A percentile compares a stretch with the other conserved stretches of the same genome.
These are phyloP conservation scores for Hylodesmum podocarpum DNA, from an alignment of 306 rosid genomes.

Conservation along the genomic window DNA sequence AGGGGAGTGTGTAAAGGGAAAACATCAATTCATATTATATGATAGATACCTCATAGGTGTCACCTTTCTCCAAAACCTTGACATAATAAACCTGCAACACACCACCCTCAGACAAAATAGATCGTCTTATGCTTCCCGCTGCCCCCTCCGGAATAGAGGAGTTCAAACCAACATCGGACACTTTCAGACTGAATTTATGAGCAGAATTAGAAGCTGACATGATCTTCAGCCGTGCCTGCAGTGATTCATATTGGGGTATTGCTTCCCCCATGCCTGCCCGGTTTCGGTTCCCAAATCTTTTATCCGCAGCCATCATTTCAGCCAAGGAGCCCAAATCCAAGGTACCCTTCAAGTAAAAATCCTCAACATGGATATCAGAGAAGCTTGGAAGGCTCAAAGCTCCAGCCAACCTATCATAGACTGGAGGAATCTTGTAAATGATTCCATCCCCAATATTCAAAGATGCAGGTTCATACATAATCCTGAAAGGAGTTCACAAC, in stretches of 20 bases:
- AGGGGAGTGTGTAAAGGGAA: slow-evolving; percentile 5
- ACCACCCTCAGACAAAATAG: slow-evolving; percentile 95
- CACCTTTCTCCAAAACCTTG: slow-evolving; percentile 99
- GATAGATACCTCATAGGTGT: slow-evolving; percentile 84
- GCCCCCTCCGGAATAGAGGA: slow-evolving; percentile 98
- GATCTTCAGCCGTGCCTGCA: slow-evolving; percentile 78
- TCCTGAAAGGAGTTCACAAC: slow-evolving; percentile 51
- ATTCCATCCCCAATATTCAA: slow-evolving; percentile 89
- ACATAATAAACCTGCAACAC: slow-evolving; percentile 88
- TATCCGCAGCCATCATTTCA: slow-evolving; percentile 83
- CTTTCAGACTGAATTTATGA: slow-evolving; percentile 71
- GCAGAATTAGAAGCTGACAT: slow-evolving; percentile 59
- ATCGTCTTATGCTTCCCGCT: slow-evolving; percentile 89
- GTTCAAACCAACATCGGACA: slow-evolving; percentile 67
- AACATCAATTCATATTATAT: background rate
- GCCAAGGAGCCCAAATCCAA: slow-evolving; percentile 97
- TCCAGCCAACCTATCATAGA: slow-evolving; percentile 78
- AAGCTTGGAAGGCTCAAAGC: slow-evolving; percentile 77
- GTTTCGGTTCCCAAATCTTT: slow-evolving; percentile 60
- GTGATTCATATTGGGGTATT: slow-evolving; percentile 68
- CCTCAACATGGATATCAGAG: slow-evolving; percentile 82
- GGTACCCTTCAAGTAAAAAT: slow-evolving; percentile 82
- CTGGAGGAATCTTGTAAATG: slow-evolving; percentile 82
- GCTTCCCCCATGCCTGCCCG: slow-evolving; percentile 86
- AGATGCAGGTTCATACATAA: slow-evolving; percentile 78